Conservation (phyloP, 495 filamentous ascomycete species). For the Cladorrhinum samala region DNA sequence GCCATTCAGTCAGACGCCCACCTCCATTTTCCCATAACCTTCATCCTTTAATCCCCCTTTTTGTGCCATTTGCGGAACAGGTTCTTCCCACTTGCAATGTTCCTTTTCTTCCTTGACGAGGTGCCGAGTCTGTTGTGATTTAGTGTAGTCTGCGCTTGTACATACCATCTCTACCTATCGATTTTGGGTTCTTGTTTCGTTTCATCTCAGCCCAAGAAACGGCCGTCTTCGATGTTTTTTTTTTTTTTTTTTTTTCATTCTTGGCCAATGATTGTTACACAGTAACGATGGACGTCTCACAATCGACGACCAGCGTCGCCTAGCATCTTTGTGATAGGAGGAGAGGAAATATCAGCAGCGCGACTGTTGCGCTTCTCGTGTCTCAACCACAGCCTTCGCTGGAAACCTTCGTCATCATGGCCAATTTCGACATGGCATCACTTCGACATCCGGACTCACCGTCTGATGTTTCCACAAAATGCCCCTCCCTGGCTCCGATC, state of each 20-base stretch:
- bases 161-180: too few relatives aligned
- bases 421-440: background rate
- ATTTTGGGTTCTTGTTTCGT: background rate
- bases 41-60: conserved; percentile 9
- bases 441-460: background rate
- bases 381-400: background rate
- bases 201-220: background rate
- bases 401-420: background rate
- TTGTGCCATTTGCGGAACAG: background rate
- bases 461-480: conserved; percentile 8
- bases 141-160: too few relatives aligned
- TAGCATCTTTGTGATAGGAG: background rate
- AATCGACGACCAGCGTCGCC: background rate
- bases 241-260: background rate
- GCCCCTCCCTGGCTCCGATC: background rate
- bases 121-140: too few relatives aligned
- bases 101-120: too few relatives aligned
- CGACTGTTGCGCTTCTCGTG: background rate
- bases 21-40: background rate
- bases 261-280: background rate
- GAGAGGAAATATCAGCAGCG: background rate
- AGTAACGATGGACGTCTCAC: background rate
- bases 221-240: background rate
- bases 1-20: background rate
- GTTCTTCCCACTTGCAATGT: background rate